Percentiles rank a stretch among this genome's conserved stretches.
Conservation (phyloP, 306 rosid species). For the Inga laurina region DNA sequence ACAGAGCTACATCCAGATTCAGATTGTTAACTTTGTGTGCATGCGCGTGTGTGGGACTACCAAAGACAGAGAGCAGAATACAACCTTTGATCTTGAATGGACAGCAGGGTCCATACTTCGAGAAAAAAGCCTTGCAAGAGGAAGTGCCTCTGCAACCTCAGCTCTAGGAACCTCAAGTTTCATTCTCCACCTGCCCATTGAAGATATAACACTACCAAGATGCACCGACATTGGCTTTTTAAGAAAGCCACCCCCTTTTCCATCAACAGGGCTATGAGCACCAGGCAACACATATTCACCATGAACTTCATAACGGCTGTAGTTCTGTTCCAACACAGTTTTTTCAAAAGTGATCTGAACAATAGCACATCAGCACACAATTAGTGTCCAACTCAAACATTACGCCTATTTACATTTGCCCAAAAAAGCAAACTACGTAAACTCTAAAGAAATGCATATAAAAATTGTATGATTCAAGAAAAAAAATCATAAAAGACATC, state of each 20-base stretch:
- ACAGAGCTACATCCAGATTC: conserved; percentile 16
- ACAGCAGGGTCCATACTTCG: conserved; percentile 85
- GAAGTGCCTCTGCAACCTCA: conserved; percentile 97
- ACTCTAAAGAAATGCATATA: background rate
- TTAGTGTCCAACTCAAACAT: conserved; percentile 11
- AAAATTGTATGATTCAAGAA: background rate
- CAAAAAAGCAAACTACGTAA: background rate
- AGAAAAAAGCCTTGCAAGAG: conserved; percentile 88
- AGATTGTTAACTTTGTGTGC: conserved; percentile 7
- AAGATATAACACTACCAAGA: conserved; percentile 85
- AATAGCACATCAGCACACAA: conserved; percentile 31
- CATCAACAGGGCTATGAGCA: conserved; percentile 51
- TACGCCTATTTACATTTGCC: background rate
- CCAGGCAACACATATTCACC: conserved; percentile 97
- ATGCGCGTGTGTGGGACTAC: conserved; percentile 5
- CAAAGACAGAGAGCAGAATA: conserved; percentile 31
- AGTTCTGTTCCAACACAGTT: conserved; percentile 81
- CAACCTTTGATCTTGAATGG: conserved; percentile 92
- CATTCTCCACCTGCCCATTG: conserved; percentile 99
- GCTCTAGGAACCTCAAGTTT: conserved; percentile 83
- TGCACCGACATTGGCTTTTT: conserved; percentile 65
- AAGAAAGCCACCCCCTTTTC: conserved; percentile 54
- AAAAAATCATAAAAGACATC: background rate
- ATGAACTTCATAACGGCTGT: conserved; percentile 93
- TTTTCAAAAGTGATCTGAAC: conserved; percentile 90